Percentiles rank a stretch among this genome's conserved stretches.
phyloP scores from a whole-genome alignment of 352 stramenopile genomes.

The Phytopythium ostracodes region DNA sequence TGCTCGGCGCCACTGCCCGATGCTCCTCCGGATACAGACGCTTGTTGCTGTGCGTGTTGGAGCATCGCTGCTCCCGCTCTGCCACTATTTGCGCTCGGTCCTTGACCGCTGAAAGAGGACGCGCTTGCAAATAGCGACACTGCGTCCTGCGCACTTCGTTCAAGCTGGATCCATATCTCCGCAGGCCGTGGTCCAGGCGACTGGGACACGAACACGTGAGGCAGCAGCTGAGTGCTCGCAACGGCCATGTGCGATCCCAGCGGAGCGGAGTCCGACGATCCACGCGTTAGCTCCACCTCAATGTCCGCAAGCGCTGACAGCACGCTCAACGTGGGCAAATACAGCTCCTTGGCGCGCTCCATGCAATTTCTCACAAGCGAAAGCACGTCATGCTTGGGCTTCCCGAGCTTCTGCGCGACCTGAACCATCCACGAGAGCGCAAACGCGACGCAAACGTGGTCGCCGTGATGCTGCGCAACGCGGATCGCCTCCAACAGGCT shows the following conservation, averaged over 20 bases:
- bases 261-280: slow-evolving; percentile 3
- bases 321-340: slow-evolving; percentile 45
- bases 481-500: slow-evolving; percentile 91
- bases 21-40: neutral
- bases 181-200: slow-evolving; percentile 30
- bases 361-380: slow-evolving; percentile 48
- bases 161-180: slow-evolving; percentile 38
- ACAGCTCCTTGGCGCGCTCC: slow-evolving; percentile 54
- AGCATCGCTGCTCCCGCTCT: neutral
- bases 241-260: no score
- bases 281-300: slow-evolving; percentile 44
- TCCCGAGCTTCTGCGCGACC: slow-evolving; percentile 58
- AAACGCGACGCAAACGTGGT: slow-evolving; percentile 91
- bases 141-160: slow-evolving; percentile 12
- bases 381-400: slow-evolving; percentile 43
- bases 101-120: slow-evolving; percentile 3
- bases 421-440: slow-evolving; percentile 86
- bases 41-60: neutral
- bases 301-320: slow-evolving; percentile 41
- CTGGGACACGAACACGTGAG: slow-evolving; percentile 27
- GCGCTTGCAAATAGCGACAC: neutral
- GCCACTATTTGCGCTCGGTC: slow-evolving; percentile 1
- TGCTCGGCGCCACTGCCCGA: slow-evolving; percentile 1
- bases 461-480: slow-evolving; percentile 90
- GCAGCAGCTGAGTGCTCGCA: slow-evolving; percentile 17